Base-by-base conservation (phyloP, 345 rosid species). In the Mangifera indica region DNA sequence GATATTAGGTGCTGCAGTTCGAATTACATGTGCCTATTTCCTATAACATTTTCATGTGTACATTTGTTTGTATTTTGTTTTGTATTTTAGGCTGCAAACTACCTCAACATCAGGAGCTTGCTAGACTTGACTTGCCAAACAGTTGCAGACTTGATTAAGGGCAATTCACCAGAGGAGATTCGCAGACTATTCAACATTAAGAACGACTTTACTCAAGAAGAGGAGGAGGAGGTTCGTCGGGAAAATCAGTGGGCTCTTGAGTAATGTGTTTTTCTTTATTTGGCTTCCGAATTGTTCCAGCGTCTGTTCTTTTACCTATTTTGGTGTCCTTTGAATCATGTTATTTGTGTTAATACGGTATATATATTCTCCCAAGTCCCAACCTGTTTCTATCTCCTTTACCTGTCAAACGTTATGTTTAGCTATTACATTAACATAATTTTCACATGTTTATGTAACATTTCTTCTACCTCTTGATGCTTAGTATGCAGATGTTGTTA, bases 201-300 rank as follows among this genome's bases (percentile, higher is more conserved):
- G 82, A 89, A 92, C 52, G 92, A 89, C 74, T 88, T 87, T 80
- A 72, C 92, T 0, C 48, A 79, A 0, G 93, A 89, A 63, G 97
- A 92, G 71, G 97, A 92, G 66, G 88, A 72, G 2, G 87, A 85
- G 79, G 80, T 89, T 69, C 84, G 93, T 62, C 80, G 76, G 78
- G 92, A 87, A 78, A 88, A 88, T 73, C 85, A 78, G 64, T 92
- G 96, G 97, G 96, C 91, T 5, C 89, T 92, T 53, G 92, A 89
- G 75, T 92, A 82, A 88, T 17, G 11, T 22, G 20, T 42, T 48
- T 63, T 59, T 22, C 59, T 11, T 34, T 21, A 48, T 65, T 54
- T 34, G 42, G 2, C 40, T 46, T 17, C 20, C 44, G 18, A 21
- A 56, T 40, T 32, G 49, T 0, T 29, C n/a, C 54, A 44, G 17